These are phyloP conservation scores for Paramyrothecium roridum DNA, from an alignment of 2,329 filamentous ascomycete genomes.

Conservation along the genomic window DNA sequence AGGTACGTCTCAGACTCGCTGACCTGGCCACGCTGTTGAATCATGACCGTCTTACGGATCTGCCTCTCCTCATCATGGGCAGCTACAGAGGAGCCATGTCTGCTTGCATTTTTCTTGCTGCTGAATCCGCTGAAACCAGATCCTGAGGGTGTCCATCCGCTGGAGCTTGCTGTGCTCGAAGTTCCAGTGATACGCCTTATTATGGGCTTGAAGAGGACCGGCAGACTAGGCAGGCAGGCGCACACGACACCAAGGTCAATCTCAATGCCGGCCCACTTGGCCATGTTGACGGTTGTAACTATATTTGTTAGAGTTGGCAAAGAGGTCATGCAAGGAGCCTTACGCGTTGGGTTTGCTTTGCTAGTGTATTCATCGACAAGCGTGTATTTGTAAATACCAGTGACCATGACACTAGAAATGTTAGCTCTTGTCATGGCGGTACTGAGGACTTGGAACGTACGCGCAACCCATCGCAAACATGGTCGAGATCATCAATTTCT, in stretches of 20 bases:
- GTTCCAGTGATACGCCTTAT: neutral
- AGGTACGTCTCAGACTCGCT: neutral
- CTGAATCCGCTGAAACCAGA: too few relatives aligned
- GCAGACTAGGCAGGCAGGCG: neutral
- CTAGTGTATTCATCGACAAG: neutral
- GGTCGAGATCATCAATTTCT: neutral
- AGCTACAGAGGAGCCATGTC: neutral
- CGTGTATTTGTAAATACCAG: neutral
- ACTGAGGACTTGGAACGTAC: too few relatives aligned
- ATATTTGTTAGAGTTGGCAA: neutral
- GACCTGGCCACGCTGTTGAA: neutral
- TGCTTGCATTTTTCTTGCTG: too few relatives aligned
- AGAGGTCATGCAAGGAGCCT: too few relatives aligned
- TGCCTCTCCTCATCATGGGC: neutral
- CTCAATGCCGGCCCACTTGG: neutral
- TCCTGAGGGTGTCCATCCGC: too few relatives aligned
- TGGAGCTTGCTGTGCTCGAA: too few relatives aligned
- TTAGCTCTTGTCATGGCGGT: too few relatives aligned
- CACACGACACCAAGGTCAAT: neutral
- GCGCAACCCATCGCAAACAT: neutral
- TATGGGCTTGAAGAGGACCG: neutral
- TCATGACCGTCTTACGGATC: neutral
- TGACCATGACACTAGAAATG: neutral
- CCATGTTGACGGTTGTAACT: neutral
- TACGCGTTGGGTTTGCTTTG: neutral